Conservation (phyloP, 768 basidiomycete species). For the Mycena haematopus region DNA sequence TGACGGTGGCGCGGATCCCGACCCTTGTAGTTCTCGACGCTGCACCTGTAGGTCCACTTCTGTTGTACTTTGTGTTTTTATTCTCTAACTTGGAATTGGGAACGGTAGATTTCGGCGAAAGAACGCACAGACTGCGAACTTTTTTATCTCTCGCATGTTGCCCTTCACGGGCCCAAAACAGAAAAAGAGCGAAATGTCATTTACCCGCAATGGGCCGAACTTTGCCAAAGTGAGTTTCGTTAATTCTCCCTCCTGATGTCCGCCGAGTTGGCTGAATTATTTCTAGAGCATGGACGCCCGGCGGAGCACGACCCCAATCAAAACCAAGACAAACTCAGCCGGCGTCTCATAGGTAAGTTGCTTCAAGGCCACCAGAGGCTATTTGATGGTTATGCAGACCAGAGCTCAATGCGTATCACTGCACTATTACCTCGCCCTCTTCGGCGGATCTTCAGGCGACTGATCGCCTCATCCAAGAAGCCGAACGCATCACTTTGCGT, state of each 20-base stretch:
- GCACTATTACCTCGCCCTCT: constrained; percentile 35
- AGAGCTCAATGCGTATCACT: constrained; percentile 40
- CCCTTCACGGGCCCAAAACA: constrained; percentile 49
- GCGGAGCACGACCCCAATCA: constrained; percentile 41
- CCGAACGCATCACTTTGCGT: constrained; percentile 45
- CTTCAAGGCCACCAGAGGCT: constrained; percentile 2
- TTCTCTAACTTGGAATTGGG: too few species aligned
- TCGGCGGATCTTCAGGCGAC: constrained; percentile 23
- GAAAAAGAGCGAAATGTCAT: constrained; percentile 49
- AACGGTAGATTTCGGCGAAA: constrained; percentile 63
- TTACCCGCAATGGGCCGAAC: constrained; percentile 70
- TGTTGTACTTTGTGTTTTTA: constrained; percentile 6
- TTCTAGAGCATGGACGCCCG: constrained; percentile 64
- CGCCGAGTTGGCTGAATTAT: constrained; percentile 1
- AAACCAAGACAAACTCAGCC: constrained; percentile 59
- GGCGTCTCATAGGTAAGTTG: constrained; percentile 63
- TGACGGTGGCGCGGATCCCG: constrained; percentile 73
- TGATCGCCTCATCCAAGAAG: constrained; percentile 26
- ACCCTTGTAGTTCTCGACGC: constrained; percentile 69
- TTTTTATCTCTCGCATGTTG: constrained; percentile 77
- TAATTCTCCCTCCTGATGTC: constrained; percentile 12
- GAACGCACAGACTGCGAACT: constrained; percentile 85
- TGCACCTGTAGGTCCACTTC: constrained; percentile 53
- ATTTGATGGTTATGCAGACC: constrained; percentile 16
- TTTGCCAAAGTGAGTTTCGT: constrained; percentile 63